These are phyloP conservation scores for Scopulariopsis brevicaulis DNA, from an alignment of 2,329 filamentous ascomycete genomes.

Conservation along the genomic window DNA sequence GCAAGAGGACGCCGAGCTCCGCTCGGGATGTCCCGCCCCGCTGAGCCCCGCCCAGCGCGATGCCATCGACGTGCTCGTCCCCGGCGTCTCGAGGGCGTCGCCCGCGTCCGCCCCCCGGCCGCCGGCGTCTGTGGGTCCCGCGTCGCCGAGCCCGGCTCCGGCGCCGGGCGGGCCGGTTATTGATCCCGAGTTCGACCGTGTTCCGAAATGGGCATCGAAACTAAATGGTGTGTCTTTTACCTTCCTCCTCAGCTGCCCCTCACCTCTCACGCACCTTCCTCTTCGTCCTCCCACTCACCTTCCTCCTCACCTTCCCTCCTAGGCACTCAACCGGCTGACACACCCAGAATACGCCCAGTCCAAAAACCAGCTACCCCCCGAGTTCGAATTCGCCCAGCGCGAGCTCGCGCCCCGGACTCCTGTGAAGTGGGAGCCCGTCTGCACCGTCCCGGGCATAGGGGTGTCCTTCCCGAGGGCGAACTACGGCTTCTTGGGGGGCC, in stretches of 20 bases:
- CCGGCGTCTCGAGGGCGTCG: conserved; percentile 7
- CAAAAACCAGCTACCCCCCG: conserved; percentile 4
- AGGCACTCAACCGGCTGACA: not conserved
- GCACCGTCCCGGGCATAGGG: conserved; percentile 11
- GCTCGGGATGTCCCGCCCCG: conserved; percentile 15
- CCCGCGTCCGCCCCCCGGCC: not conserved
- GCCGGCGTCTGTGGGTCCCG: not conserved
- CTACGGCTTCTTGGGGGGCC: conserved; percentile 18
- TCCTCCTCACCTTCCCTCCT: too few relatives aligned
- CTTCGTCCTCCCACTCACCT: too few relatives aligned
- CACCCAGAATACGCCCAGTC: conserved; percentile 10
- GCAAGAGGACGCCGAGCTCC: conserved; percentile 13
- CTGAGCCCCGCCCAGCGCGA: conserved; percentile 24
- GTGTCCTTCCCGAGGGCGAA: conserved; percentile 17
- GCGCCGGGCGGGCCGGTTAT: conserved; percentile 14
- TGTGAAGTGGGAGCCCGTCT: conserved; percentile 13
- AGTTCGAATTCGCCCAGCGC: conserved; percentile 10
- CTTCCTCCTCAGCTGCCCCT: not conserved
- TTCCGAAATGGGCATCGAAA: not conserved
- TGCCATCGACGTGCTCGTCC: conserved; percentile 27
- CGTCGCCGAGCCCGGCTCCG: not conserved
- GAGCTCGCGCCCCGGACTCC: conserved; percentile 12
- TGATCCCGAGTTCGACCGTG: conserved; percentile 16
- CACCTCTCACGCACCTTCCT: too few relatives aligned
- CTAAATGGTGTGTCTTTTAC: not conserved